A percentile compares a stretch with the other conserved stretches of the same genome.
These are phyloP conservation scores for Nicotiana obtusifolia DNA, from an alignment of 257 asterid species.

Conservation along the genomic window DNA sequence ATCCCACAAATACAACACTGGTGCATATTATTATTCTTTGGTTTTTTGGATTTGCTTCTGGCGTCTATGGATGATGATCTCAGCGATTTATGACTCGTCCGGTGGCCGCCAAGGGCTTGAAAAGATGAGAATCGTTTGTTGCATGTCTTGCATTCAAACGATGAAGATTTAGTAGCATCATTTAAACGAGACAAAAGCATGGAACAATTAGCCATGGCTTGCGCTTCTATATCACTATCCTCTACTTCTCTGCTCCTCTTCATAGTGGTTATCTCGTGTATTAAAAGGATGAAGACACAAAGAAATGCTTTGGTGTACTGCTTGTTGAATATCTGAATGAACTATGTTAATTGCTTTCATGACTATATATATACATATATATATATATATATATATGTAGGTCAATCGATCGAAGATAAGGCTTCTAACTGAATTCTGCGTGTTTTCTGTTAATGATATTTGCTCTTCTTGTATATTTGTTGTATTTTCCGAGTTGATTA, in stretches of 20 bases:
- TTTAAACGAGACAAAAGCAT: conserved; percentile 13
- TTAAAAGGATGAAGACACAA: background rate
- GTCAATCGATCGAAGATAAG: too few species aligned
- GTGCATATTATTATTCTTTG: conserved; percentile 20
- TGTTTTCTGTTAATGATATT: too few species aligned
- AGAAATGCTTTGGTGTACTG: background rate
- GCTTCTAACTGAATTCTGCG: too few species aligned
- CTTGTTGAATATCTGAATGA: background rate
- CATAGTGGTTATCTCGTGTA: too few species aligned
- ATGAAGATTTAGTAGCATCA: too few species aligned
- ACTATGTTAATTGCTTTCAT: background rate
- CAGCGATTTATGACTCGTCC: conserved; percentile 29
- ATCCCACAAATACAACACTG: conserved; percentile 30
- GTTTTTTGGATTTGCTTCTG: background rate
- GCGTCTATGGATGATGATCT: conserved; percentile 7
- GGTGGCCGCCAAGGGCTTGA: conserved; percentile 23
- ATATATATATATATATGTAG: too few species aligned
- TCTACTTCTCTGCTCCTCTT: conserved; percentile 13
- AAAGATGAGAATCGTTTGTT: conserved; percentile 11
- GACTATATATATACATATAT: too few species aligned
- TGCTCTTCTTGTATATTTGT: too few species aligned
- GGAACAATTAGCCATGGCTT: conserved; percentile 25
- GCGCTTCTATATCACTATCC: background rate
- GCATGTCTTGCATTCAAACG: conserved; percentile 26
- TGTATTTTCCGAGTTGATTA: too few species aligned